Evolutionary conservation across 192 early-diverging fungal species (phyloP).

Genomic region (Allomyces arbusculus): DNA sequence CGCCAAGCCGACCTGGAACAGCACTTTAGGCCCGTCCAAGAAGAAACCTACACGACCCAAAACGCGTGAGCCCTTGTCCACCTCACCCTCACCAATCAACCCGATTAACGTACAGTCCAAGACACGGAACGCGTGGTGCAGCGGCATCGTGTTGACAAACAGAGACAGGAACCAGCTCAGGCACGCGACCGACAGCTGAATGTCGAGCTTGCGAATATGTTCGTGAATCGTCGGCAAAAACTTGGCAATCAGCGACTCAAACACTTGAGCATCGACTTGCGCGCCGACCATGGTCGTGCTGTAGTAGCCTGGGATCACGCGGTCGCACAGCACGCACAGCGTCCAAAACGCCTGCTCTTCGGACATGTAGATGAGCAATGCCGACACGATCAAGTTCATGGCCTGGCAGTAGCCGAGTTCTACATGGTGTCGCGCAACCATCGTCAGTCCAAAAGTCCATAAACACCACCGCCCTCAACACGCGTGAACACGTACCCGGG

Average conservation of each 20-base stretch:
- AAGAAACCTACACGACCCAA: constrained; percentile 36
- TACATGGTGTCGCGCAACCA: constrained; percentile 7
- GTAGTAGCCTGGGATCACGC: constrained; percentile 87
- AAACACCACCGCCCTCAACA: too few relatives aligned
- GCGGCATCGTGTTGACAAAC: constrained; percentile 90
- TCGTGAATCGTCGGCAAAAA: constrained; percentile 75
- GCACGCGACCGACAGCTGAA: constrained; percentile 89
- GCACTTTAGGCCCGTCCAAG: constrained; percentile 86
- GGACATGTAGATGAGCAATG: constrained; percentile 76
- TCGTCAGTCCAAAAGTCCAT: too few relatives aligned
- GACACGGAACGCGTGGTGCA: constrained; percentile 67
- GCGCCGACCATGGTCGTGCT: constrained; percentile 97
- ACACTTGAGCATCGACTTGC: constrained; percentile 82
- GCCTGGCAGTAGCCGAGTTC: constrained; percentile 99
- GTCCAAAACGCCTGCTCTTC: constrained; percentile 98
- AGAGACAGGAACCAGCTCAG: constrained; percentile 94
- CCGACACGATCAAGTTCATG: constrained; percentile 96
- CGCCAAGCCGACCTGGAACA: constrained; percentile 81
- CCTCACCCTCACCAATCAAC: too few relatives aligned
- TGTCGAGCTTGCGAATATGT: constrained; percentile 69
- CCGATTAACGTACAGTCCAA: constrained; percentile 42
- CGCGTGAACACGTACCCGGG: constrained; percentile 9
- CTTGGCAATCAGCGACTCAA: constrained; percentile 69
- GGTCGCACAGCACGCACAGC: constrained; percentile 70
- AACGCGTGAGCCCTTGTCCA: too few relatives aligned